Conservation (phyloP, 2,329 filamentous ascomycete genomes). For the Juglanconis juglandina region DNA sequence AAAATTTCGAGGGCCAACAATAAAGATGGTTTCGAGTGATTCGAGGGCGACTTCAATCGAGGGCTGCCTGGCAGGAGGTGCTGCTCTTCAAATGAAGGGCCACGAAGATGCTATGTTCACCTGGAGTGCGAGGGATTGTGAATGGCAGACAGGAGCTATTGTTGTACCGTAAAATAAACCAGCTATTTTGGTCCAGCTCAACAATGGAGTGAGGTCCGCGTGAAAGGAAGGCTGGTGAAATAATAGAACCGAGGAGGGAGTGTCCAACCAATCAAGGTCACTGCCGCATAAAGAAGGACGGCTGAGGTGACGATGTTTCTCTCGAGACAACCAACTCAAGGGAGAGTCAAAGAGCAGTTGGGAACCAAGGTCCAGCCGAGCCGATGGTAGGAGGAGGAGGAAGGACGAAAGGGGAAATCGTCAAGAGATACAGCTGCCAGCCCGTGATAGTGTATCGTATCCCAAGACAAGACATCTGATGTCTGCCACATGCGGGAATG, state of each 20-base stretch:
- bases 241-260: conserved; percentile 12
- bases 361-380: conserved; percentile 3
- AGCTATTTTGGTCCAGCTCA: conserved; percentile 12
- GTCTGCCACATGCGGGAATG: conserved; percentile 15
- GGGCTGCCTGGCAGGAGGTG: neutral
- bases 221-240: conserved; percentile 14
- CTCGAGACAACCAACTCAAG: neutral
- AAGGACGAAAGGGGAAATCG: too few species aligned
- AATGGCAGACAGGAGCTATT: conserved; percentile 12
- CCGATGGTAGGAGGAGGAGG: neutral
- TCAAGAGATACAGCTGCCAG: neutral
- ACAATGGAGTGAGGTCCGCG: conserved; percentile 15
- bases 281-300: conserved; percentile 32
- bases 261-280: conserved; percentile 2
- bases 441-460: neutral
- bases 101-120: neutral
- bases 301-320: conserved; percentile 8
- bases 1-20: neutral
- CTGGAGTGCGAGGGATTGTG: conserved; percentile 16
- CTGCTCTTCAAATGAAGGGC: neutral
- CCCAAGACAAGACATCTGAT: conserved; percentile 3
- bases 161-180: conserved; percentile 21
- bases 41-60: neutral
- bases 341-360: conserved; percentile 8
- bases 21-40: neutral